Conservation (phyloP, 169 alveolate species). For the Plasmodium reichenowi region DNA sequence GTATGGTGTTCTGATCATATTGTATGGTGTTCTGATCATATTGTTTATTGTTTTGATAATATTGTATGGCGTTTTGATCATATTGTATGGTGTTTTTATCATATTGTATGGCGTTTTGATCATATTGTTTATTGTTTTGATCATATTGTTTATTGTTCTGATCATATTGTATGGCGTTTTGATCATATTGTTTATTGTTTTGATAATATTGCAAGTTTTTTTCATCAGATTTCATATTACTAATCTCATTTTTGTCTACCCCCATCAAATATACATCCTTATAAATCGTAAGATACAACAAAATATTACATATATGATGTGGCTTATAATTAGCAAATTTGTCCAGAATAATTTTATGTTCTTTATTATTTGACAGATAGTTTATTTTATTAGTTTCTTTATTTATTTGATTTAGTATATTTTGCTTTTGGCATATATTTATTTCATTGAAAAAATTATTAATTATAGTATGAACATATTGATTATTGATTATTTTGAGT, state of each 20-base stretch:
- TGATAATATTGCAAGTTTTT: not conserved
- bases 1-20: not conserved
- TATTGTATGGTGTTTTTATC: not conserved
- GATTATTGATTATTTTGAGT: conserved; percentile 30
- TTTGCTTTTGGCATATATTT: conserved; percentile 4
- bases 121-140: not conserved
- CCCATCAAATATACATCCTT: not conserved
- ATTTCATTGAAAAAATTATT: conserved; percentile 32
- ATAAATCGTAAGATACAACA: conserved; percentile 56
- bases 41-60: not conserved
- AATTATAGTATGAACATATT: conserved; percentile 16
- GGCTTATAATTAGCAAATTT: conserved; percentile 40
- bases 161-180: not conserved
- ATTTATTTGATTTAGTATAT: not conserved
- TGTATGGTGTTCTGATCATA: not conserved
- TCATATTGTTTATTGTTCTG: too few species aligned
- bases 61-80: not conserved
- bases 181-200: not conserved
- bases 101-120: not conserved
- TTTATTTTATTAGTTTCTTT: not conserved
- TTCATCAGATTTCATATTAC: not conserved
- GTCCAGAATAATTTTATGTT: not conserved
- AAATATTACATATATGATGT: conserved; percentile 66
- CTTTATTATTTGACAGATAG: not conserved
- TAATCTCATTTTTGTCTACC: too few species aligned